Percentiles rank a stretch among this genome's conserved stretches.
phyloP scores from a whole-genome alignment of 2,329 filamentous ascomycete genomes.

The Microdochium trichocladiopsis region DNA sequence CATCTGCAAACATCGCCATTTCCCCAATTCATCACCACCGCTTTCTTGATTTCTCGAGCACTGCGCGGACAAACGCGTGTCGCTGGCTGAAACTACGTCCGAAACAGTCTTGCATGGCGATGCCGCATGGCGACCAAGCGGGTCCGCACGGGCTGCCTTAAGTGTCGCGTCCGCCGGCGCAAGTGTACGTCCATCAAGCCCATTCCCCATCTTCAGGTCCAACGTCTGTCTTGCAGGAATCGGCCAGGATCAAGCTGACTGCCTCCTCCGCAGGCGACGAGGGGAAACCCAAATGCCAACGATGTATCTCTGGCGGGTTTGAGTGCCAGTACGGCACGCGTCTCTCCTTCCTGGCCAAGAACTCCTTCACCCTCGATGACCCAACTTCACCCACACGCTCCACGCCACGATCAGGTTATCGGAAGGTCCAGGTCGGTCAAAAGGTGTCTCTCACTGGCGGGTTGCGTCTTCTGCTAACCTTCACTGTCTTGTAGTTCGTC shows the following conservation, averaged over 20 bases:
- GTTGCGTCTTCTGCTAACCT: neutral
- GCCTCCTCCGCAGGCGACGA: slow-evolving; percentile 41
- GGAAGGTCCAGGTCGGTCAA: neutral
- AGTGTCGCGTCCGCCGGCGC: slow-evolving; percentile 37
- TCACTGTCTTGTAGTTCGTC: neutral
- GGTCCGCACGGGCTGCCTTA: slow-evolving; percentile 37
- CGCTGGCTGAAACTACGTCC: no score
- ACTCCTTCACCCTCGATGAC: slow-evolving; percentile 30
- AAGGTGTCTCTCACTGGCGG: neutral
- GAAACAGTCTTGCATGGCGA: no score
- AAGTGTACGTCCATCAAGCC: slow-evolving; percentile 28
- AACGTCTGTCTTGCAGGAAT: no score
- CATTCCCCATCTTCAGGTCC: neutral
- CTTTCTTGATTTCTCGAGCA: no score
- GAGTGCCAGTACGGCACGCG: slow-evolving; percentile 40
- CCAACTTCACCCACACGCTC: slow-evolving; percentile 1
- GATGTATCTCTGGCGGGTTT: slow-evolving; percentile 36
- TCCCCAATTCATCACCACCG: no score
- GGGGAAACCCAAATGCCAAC: slow-evolving; percentile 38
- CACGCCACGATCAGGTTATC: slow-evolving; percentile 5
- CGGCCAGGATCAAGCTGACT: neutral
- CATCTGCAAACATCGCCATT: neutral
- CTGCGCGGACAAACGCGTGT: no score
- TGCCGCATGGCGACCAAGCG: slow-evolving; percentile 11
- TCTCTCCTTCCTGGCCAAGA: slow-evolving; percentile 40